phyloP scores from a whole-genome alignment of 2,329 filamentous ascomycete genomes.

The Alternaria ventricosa region DNA sequence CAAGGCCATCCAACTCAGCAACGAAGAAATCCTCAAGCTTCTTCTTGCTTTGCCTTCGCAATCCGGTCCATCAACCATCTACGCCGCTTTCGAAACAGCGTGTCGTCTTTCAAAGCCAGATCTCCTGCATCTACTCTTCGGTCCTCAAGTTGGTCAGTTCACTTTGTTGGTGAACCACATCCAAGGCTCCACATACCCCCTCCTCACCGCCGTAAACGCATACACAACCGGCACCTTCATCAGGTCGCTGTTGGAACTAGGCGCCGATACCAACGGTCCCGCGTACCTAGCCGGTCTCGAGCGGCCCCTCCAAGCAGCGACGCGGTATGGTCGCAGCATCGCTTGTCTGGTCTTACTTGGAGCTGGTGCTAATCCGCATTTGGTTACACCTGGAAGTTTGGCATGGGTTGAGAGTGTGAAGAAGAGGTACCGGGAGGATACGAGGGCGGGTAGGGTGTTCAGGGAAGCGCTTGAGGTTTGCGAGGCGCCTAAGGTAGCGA shows the following conservation, averaged over 20 bases:
- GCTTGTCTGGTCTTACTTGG: background rate
- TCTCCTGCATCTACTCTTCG: background rate
- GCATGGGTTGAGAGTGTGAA: fast-evolving
- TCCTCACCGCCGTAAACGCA: background rate
- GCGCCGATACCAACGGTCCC: background rate
- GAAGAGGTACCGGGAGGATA: background rate
- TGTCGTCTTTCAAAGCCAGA: background rate
- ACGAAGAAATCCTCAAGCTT: fast-evolving
- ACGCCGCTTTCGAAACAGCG: background rate
- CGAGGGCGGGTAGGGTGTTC: background rate
- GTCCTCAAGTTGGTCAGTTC: background rate
- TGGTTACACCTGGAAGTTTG: background rate
- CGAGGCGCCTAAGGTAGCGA: background rate
- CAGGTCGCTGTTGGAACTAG: too few species aligned
- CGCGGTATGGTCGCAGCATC: too few species aligned
- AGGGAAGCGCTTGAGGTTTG: background rate
- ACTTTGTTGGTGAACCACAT: background rate
- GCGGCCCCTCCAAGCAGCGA: background rate
- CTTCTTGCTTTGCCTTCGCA: background rate
- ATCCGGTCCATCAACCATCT: background rate
- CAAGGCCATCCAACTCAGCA: background rate
- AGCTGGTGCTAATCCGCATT: background rate
- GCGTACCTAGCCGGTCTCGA: background rate
- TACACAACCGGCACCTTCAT: too few species aligned
- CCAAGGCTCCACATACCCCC: background rate